A percentile compares a stretch with the other conserved stretches of the same genome.
These are phyloP conservation scores for Boeremia lycopersici DNA, from an alignment of 2,329 filamentous ascomycete species.

Conservation along the genomic window DNA sequence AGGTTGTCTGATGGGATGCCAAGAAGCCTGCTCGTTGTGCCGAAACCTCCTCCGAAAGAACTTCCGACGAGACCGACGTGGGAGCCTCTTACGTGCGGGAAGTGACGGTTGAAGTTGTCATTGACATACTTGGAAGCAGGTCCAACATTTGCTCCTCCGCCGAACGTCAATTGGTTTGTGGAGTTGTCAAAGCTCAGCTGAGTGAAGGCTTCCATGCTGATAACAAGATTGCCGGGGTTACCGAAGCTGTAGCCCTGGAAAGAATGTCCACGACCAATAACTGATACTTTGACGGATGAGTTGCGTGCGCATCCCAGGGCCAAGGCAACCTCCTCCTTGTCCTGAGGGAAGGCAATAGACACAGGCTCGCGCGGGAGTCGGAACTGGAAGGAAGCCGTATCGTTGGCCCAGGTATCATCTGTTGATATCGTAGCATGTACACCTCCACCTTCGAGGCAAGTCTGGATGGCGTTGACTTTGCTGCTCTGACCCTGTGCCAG, in stretches of 20 bases:
- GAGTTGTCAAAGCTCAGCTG: slow-evolving; percentile 18
- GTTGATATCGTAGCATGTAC: slow-evolving; percentile 9
- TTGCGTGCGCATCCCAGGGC: slow-evolving; percentile 19
- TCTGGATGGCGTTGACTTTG: slow-evolving; percentile 9
- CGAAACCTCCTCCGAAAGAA: slow-evolving; percentile 17
- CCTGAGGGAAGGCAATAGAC: slow-evolving; percentile 15
- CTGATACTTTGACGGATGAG: slow-evolving; percentile 19
- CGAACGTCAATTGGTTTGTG: slow-evolving; percentile 19
- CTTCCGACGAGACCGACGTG: slow-evolving; percentile 17
- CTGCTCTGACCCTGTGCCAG: slow-evolving; percentile 5
- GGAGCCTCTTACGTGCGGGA: slow-evolving; percentile 19
- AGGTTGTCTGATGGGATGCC: slow-evolving; percentile 18
- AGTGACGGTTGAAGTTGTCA: slow-evolving; percentile 6
- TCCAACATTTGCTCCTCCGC: slow-evolving; percentile 17
- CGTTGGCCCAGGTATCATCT: slow-evolving; percentile 17
- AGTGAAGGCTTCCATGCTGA: slow-evolving; percentile 16
- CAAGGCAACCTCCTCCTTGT: slow-evolving; percentile 11
- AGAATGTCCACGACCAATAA: slow-evolving; percentile 15
- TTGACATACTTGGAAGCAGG: slow-evolving; percentile 15
- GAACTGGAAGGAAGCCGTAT: slow-evolving; percentile 18
- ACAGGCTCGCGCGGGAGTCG: slow-evolving; percentile 14
- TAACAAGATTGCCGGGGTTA: slow-evolving; percentile 17
- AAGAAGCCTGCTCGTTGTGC: slow-evolving; percentile 16
- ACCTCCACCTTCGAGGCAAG: slow-evolving; percentile 10
- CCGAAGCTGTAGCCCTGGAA: slow-evolving; percentile 22